Base-by-base conservation (phyloP, 2,329 filamentous ascomycete genomes). In the Trichoderma brevicompactum region DNA sequence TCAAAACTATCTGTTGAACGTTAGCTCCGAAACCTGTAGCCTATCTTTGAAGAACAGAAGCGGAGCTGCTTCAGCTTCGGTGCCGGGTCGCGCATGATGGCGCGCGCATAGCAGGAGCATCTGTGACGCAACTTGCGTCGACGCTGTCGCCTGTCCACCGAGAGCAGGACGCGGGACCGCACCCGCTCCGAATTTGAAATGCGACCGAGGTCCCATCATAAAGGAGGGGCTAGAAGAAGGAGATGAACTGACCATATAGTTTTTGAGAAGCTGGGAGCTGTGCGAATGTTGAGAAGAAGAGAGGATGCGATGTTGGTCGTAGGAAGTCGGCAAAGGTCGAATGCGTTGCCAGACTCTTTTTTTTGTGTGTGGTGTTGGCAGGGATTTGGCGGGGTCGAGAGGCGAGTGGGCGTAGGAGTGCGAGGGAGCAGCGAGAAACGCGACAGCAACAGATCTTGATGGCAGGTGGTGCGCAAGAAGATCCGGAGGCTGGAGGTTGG, bases 331-430 rank as follows among this genome's bases (percentile, higher is more conserved):
- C 61, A 23, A 40, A 69, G 54, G 67, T 69, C 36, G 54, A 65
- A 50, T 50, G 54, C 62, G 53, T 49, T 67, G 70, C 69, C 69
- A 64, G 69, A 70, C 71, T 73, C 72, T 72, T 73, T 71, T 69
- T 70, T 67, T 65, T 60, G 71, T 71, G 70, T 65, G 69, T 69
- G 68, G 72, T 68, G 68, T 72, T 69, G 69, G 68, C 70, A 75
- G 69, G 72, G 69, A 73, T 70, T 70, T 74, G 73, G 73, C 74
- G 73, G 74, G 74, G 74, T 75, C 70, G 70, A 60, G 54, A 67
- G 65, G 66, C 61, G 70, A 64, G 55, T 66, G 64, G 69, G 65
- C 53, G 67, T 65, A 68, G 65, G 53, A 28, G 53, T 28, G 53
- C 58, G 63, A 49, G 15, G 67, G 41, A 62, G 68, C 65, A 49